Base-by-base conservation (phyloP, 129 eudicot species). In the Artemisia tridentata region DNA sequence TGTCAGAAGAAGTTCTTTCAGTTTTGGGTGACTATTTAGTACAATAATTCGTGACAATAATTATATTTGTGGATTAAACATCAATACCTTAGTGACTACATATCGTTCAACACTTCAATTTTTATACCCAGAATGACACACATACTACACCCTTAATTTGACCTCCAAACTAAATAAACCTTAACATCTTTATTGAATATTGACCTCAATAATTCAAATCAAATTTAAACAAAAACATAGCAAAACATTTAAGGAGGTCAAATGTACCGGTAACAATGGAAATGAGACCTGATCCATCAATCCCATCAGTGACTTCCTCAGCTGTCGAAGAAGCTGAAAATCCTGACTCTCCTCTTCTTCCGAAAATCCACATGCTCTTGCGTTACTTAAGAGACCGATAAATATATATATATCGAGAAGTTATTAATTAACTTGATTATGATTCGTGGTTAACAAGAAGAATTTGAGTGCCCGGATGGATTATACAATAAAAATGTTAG, bases 1-100 rank as follows among this genome's bases (percentile, higher is more conserved):
- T 90, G 71, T 73, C 93, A 1, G 88, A 86, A 68, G 45, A 55
- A 25, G 77, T 86, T 31, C 13, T 78, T 47, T 73, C 86, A 19
- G 27, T 50, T 20, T 68, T 73, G 79, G 38, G 63, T 71, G 62
- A 83, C n/a, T n/a, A n/a, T n/a, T n/a, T n/a, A n/a, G n/a, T n/a
- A n/a, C n/a, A n/a, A n/a, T n/a, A n/a, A n/a, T n/a, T n/a, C n/a
- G n/a, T n/a, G n/a, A n/a, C n/a, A n/a, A n/a, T n/a, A n/a, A n/a
- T n/a, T n/a, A n/a, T n/a, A n/a, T n/a, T n/a, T n/a, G n/a, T n/a
- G n/a, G n/a, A n/a, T n/a, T n/a, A n/a, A n/a, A n/a, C n/a, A n/a
- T n/a, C n/a, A n/a, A n/a, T n/a, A n/a, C n/a, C n/a, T n/a, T n/a
- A n/a, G n/a, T n/a, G n/a, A n/a, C n/a, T n/a, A n/a, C n/a, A n/a